Conservation (phyloP, 2,329 filamentous ascomycete species). For the Corniculantispora saksenae region DNA sequence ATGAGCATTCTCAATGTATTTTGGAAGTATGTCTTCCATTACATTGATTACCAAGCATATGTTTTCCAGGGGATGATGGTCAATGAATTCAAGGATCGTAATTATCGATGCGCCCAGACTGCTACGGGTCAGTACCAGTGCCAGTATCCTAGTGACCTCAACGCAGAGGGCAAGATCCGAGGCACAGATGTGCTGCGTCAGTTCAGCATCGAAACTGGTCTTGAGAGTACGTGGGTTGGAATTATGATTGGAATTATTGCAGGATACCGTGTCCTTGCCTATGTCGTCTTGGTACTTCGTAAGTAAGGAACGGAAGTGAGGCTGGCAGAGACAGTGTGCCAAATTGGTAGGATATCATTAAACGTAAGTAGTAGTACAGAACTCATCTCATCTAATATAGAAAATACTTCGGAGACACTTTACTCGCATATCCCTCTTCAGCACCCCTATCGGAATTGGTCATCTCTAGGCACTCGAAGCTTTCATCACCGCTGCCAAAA, state of each 20-base stretch:
- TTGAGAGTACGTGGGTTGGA: conserved; percentile 75
- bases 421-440: conserved; percentile 11
- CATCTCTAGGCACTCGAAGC: neutral
- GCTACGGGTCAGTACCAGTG: conserved; percentile 57
- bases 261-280: conserved; percentile 60
- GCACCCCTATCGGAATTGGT: conserved; percentile 1
- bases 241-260: conserved; percentile 75
- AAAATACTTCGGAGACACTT: conserved; percentile 14
- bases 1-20: conserved; percentile 75
- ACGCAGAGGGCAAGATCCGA: conserved; percentile 65
- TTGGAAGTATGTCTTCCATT: conserved; percentile 85
- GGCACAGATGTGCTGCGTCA: conserved; percentile 68
- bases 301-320: conserved; percentile 31
- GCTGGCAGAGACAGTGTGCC: neutral
- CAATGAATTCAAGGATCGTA: conserved; percentile 72
- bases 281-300: conserved; percentile 19
- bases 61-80: conserved; percentile 94
- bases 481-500: neutral
- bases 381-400: neutral
- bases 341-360: neutral
- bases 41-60: conserved; percentile 84
- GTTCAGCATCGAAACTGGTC: conserved; percentile 68
- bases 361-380: neutral
- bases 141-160: conserved; percentile 67
- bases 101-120: conserved; percentile 57